Evolutionary conservation across 2,329 filamentous ascomycete species (phyloP).

Genomic region (Beauveria varroae): DNA sequence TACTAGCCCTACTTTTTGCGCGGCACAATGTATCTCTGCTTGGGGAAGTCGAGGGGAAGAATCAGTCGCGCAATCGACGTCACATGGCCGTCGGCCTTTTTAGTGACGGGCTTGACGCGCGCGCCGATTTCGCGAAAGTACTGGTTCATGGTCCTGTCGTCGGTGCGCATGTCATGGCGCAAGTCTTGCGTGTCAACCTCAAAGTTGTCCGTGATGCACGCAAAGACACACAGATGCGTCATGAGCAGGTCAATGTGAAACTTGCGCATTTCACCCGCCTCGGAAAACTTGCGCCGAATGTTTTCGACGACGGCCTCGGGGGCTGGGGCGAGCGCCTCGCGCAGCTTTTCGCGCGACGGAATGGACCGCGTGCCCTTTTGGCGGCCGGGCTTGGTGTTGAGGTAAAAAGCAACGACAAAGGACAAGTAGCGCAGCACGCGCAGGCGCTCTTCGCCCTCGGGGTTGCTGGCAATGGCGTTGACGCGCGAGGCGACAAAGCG

Average conservation of each 20-base stretch:
- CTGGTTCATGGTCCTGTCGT: constrained; percentile 60
- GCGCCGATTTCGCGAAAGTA: constrained; percentile 75
- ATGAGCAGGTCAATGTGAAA: constrained; percentile 65
- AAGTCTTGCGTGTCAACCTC: constrained; percentile 64
- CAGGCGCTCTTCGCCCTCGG: constrained; percentile 38
- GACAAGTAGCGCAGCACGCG: constrained; percentile 54
- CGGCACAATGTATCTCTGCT: constrained; percentile 32
- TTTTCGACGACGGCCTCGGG: constrained; percentile 57
- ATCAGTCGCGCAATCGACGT: constrained; percentile 59
- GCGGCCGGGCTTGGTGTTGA: constrained; percentile 36
- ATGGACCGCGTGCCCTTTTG: constrained; percentile 43
- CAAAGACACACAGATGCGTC: constrained; percentile 65
- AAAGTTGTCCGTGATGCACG: constrained; percentile 65
- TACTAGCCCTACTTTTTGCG: constrained; percentile 11
- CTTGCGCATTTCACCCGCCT: constrained; percentile 57
- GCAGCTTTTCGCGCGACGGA: constrained; percentile 55
- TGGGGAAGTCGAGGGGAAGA: constrained; percentile 78
- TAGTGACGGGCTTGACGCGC: constrained; percentile 52
- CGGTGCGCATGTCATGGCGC: constrained; percentile 63
- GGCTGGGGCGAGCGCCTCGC: constrained; percentile 46
- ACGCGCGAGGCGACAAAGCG: constrained; percentile 61
- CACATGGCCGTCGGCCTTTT: constrained; percentile 51
- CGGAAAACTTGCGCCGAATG: constrained; percentile 62
- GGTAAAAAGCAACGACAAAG: constrained; percentile 48
- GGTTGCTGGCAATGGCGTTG: constrained; percentile 41